Evolutionary conservation across 305 asterid species (phyloP), one percentile per base, ranked within the genome.

Genomic region (Fraxinus baroniana): DNA sequence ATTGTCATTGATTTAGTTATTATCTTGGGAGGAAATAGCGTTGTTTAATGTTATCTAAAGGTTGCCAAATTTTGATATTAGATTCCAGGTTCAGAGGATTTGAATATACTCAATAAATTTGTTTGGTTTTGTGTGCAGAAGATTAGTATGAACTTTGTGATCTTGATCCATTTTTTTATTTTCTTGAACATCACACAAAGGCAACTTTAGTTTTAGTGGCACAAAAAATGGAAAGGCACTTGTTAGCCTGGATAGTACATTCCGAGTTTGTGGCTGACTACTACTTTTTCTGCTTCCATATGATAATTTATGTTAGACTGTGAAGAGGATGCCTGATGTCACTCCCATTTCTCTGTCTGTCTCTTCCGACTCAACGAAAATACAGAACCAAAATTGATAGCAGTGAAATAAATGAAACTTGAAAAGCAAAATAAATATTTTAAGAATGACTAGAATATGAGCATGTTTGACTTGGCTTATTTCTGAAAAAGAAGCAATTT

Each of bases 241-340:
- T 32, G 49, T 72, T 72, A 10, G 15, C 49, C 6, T 35, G 77
- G 49, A n/a, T 30, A n/a, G 26, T 33, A 15, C 26, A 33, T 71
- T 71, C 26, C 33, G 76, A 17, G 37, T 7, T 32, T 32, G 76
- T 71, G 44, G 20, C 44, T 71, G 76, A 17, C 26, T 71, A 1
- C 75, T 32, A 13, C 49, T 72, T 72, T 71, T 71, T 71, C 44
- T 72, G 41, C 26, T 17, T 33, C 3, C 2, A 1, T 35, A 3
- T 6, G 17, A 33, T 35, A 35, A 33, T 72, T 72, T 15, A 32
- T 33, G 20, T 33, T 72, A 1, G 76, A 72, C 37, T 18, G 15
- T 72, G 76, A 72, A 32, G 76, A 32, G 44, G 76, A 32, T 72
- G 49, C 77, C 77, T 70, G 41, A 30, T 30, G 75, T 7, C 76